A percentile compares a stretch with the other conserved stretches of the same genome.
Evolutionary conservation across 1,139 yeast species (phyloP).

Genomic region (Geotrichum reessii): DNA sequence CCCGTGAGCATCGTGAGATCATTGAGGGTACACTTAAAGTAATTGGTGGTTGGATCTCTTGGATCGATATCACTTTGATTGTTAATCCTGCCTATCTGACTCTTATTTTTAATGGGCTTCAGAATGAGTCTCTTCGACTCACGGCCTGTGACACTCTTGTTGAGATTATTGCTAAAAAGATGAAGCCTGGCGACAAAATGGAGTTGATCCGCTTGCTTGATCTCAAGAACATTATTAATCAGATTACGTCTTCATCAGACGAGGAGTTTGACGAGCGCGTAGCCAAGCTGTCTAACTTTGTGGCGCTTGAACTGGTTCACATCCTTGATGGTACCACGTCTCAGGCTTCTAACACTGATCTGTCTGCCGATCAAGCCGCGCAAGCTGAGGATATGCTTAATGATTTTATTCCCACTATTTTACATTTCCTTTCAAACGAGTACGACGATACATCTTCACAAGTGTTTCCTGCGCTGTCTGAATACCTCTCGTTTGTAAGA

Average conservation of each 20-base stretch:
- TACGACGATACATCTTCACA: slow-evolving; percentile 85
- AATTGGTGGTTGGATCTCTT: slow-evolving; percentile 80
- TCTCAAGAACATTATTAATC: slow-evolving; percentile 50
- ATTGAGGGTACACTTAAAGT: slow-evolving; percentile 56
- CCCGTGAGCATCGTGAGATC: slow-evolving; percentile 38
- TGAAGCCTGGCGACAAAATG: slow-evolving; percentile 81
- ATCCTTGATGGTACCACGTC: slow-evolving; percentile 50
- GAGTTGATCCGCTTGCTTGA: slow-evolving; percentile 67
- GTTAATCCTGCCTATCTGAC: slow-evolving; percentile 61
- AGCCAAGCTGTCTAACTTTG: slow-evolving; percentile 66
- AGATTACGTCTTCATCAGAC: slow-evolving; percentile 40
- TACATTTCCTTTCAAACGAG: slow-evolving; percentile 68
- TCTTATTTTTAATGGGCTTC: slow-evolving; percentile 57
- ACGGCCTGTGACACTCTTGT: slow-evolving; percentile 67
- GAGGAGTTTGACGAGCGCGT: slow-evolving; percentile 71
- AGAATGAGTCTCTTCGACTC: slow-evolving; percentile 37
- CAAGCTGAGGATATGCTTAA: slow-evolving; percentile 47
- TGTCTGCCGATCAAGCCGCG: slow-evolving; percentile 9
- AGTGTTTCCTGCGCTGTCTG: slow-evolving; percentile 74
- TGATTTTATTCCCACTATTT: slow-evolving; percentile 63
- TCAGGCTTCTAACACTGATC: slow-evolving; percentile 25
- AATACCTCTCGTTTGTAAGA: slow-evolving; percentile 64
- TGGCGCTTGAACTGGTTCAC: slow-evolving; percentile 67
- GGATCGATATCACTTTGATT: slow-evolving; percentile 88
- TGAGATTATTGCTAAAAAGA: slow-evolving; percentile 82